Evolutionary conservation across 768 basidiomycete species (phyloP), one percentile per base, ranked within the genome.

Genomic region (Termitomyces sp.): DNA sequence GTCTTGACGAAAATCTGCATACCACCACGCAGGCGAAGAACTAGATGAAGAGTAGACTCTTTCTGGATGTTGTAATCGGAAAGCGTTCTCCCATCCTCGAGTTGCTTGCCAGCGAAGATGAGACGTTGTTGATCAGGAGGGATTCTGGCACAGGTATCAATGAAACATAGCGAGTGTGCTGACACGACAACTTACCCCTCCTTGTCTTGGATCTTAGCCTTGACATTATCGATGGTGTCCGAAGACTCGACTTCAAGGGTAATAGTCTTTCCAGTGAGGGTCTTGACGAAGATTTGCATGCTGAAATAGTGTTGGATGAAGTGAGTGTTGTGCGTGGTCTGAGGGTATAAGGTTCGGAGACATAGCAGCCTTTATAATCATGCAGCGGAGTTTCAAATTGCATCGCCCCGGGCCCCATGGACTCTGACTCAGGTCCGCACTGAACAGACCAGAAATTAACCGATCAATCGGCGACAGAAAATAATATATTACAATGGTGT

Each of bases 1-100:
- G 89, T 91, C 79, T 94, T 94, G 46, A 94, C 87, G 59, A 91
- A 91, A 66, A 92, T 90, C 72, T 93, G 88, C 89, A 90, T 90
- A 48, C 75, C 75, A 41, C 73, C 73, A 64, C 74, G 74, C 8
- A 76, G 72, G 53, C 76, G 73, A 33, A 71, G 73, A 35, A 81
- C 83, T 40, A 86, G 74, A 66, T 83, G 80, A 15, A 83, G 75
- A 31, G 81, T 83, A 2, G 78, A 79, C 68, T 83, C 82, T 67
- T 83, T 83, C 71, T 84, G 83, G 57, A 86, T 84, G 70, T 85
- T 83, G 67, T 85, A 85, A 67, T 84, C 82, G 21, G 82, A 82
- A 42, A 86, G 78, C 38, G 84, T 91, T 41, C 90, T 80, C 45
- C 90, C 89, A 68, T 91, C 89, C 71, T 91, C 89, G 54, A 89